Base-by-base conservation (phyloP, 2,329 filamentous ascomycete genomes). In the Clarireedia sp. region DNA sequence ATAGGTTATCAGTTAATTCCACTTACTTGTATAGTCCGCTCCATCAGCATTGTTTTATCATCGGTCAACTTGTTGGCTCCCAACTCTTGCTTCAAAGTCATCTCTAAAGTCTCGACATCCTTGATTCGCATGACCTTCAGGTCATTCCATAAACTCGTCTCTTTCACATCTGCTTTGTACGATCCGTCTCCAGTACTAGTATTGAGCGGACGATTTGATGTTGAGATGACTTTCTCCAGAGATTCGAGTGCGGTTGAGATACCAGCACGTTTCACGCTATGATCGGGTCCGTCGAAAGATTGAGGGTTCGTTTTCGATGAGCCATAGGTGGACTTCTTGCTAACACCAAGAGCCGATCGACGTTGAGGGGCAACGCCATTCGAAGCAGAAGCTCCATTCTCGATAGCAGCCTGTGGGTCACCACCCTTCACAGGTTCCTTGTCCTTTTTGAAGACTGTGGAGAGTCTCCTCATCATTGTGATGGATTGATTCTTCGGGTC, bases 21-120 rank as follows among this genome's bases (percentile, higher is more conserved):
- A 38, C 67, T 60, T 68, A 74, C 73, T 63, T 77, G 80, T 59
- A 89, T 89, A 6, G 84, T 77, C 7, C 79, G 76, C 68, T 89
- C 86, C 86, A 90, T 89, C 48, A 89, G 73, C 77, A 88, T 87
- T 0, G 82, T 86, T 72, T 86, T 87, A 71, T 91, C 88, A 62
- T 91, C 84, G 1, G 80, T 69, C 16, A 85, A 74, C 48, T 80
- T 74, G 56, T 78, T 77, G 1, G 85, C 81, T 61, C 79, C 83
- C 36, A 84, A 67, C 70, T 87, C 84, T 60, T 73, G 75, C 55
- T 78, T 76, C 55, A 87, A 71, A 44, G 88, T 71, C 16, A 80
- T 76, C 48, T 78, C 68, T 26, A 88, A 70, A 0, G 86, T 87
- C 62, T 78, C 77, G 44, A 86, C 64, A 61, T 89, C 86, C 75